A percentile compares a stretch with the other conserved stretches of the same genome.
These are phyloP conservation scores for Lasiosphaeria hispida DNA, from an alignment of 495 filamentous ascomycete species.

Conservation along the genomic window DNA sequence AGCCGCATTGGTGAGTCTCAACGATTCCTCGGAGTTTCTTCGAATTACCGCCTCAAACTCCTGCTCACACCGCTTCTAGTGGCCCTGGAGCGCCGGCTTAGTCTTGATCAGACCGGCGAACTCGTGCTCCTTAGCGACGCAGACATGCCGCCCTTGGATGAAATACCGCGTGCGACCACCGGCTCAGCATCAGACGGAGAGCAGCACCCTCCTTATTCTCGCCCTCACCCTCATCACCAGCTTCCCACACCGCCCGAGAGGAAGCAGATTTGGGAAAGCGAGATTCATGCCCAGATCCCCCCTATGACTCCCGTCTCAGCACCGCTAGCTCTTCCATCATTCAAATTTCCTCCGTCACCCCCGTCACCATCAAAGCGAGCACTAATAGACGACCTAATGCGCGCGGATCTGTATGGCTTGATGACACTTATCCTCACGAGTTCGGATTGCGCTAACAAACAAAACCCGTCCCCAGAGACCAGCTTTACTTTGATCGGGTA, in stretches of 20 bases:
- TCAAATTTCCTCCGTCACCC: conserved; percentile 34
- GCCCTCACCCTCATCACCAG: not conserved
- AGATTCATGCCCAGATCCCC: conserved; percentile 21
- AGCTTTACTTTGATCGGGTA: conserved; percentile 59
- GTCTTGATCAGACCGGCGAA: conserved; percentile 28
- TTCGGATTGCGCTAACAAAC: not conserved
- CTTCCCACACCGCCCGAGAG: conserved; percentile 20
- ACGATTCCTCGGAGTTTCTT: not conserved
- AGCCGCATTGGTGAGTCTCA: conserved; percentile 44
- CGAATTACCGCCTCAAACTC: not conserved
- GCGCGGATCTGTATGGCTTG: conserved; percentile 42
- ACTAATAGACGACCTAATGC: conserved; percentile 39
- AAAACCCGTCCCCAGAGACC: conserved; percentile 36
- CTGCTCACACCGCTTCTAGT: conserved; percentile 17
- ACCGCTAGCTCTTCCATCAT: conserved; percentile 21
- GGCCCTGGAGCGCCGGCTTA: conserved; percentile 39
- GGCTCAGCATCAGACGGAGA: conserved; percentile 12
- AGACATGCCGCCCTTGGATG: conserved; percentile 16
- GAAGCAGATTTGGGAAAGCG: conserved; percentile 23
- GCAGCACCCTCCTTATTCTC: not conserved
- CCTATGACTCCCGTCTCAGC: conserved; percentile 21
- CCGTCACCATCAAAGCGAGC: conserved; percentile 20
- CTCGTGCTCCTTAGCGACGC: conserved; percentile 14
- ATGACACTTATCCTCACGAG: not conserved
- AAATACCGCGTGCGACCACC: conserved; percentile 8